A percentile compares a stretch with the other conserved stretches of the same genome.
These are phyloP conservation scores for Viola pubescens DNA, from an alignment of 441 rosid species.

Conservation along the genomic window DNA sequence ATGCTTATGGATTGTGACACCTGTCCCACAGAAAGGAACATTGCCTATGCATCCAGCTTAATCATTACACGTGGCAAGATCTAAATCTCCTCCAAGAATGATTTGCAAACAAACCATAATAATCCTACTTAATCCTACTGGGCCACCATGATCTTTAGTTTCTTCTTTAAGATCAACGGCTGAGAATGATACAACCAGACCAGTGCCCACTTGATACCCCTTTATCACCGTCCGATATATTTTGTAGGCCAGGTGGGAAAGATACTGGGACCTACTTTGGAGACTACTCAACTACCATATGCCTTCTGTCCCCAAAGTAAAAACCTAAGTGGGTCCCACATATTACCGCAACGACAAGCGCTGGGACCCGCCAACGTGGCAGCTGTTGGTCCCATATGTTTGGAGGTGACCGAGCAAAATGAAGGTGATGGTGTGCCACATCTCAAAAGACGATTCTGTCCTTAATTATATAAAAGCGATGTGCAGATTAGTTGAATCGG, in stretches of 20 bases:
- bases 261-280: conserved; percentile 2
- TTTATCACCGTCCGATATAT: conserved; percentile 5
- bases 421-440: no score
- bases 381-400: conserved; percentile 12
- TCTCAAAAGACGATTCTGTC: no score
- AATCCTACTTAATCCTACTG: not conserved
- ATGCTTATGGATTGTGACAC: conserved; percentile 11
- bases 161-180: not conserved
- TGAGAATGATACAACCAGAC: not conserved
- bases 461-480: no score
- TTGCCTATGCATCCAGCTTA: not conserved
- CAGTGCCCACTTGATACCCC: not conserved
- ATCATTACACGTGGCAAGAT: conserved; percentile 22
- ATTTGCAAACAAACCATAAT: not conserved
- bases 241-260: not conserved
- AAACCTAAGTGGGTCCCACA: not conserved
- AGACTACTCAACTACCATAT: conserved; percentile 19
- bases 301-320: conserved; percentile 15
- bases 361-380: conserved; percentile 13
- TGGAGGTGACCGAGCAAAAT: not conserved
- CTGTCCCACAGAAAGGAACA: conserved; percentile 9
- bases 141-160: not conserved
- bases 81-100: not conserved
- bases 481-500: no score
- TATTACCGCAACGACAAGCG: not conserved